Evolutionary conservation across 352 stramenopile genomes (phyloP), one percentile per base, ranked within the genome.

Genomic region (Phytopythium mirpurense): DNA sequence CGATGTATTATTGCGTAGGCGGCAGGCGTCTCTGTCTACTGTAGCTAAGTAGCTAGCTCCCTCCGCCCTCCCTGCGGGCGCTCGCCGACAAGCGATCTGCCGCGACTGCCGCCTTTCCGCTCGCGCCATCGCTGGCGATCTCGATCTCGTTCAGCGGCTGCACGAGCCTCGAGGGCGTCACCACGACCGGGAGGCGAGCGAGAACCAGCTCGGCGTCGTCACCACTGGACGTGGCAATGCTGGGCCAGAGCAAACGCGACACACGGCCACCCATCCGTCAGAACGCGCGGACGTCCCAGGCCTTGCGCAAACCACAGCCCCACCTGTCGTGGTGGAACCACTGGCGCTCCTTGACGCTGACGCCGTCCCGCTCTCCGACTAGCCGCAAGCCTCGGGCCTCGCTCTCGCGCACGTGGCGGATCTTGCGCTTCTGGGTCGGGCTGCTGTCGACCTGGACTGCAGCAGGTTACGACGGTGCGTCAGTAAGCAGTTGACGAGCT

Each of bases 361-460:
- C 52, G 35, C 54, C 55, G 12, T 36, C 48, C 23, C 55, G 41
- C 2, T 60, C 62, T 9, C 59, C 70, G n/a, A 73, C 29, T 9
- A 9, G 29, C 14, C 5, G 63, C 38, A 84, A 55, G 23, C 57
- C 59, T 2, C 62, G 67, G 18, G 62, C 48, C 27, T 86, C 74
- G 5, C 59, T 56, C 12, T 75, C 62, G 38, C 73, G 68, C 23
- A 83, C 48, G 14, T 72, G 60, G 16, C 74, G 59, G 57, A 87
- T 78, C 57, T 88, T 88, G 54, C 80, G 75, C 60, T 90, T 88
- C 46, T 86, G 77, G 27, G 68, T 88, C 11, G 80, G 77, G 59
- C 80, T 88, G 56, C 67, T 80, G 36, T 75, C 67, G 18, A 72
- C 60, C 21, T 70, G 27, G 36, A 79, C 59, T 68, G 40, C 41